Base-by-base conservation (phyloP, 805 yeast genomes). In the Ogataea sp. region DNA sequence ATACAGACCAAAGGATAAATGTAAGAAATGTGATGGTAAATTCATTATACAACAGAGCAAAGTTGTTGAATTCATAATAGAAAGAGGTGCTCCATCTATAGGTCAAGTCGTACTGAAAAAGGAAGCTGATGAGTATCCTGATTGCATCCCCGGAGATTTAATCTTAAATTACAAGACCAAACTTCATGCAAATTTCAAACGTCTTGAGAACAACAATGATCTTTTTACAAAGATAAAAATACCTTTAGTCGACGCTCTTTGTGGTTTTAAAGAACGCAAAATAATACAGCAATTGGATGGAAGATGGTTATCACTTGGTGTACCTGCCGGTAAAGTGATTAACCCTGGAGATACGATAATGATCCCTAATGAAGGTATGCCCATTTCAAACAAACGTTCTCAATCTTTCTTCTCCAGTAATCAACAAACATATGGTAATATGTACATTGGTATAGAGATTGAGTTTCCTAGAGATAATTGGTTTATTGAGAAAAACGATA, bases 381-480 rank as follows among this genome's bases (percentile, higher is more conserved):
- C 96, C 1, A 51, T 73, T 47, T 49, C 28, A 42, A n/a, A 41
- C 33, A 36, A n/a, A n/a, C n/a, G n/a, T n/a, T n/a, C 46, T n/a
- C 42, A 37, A 20, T 30, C 42, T 47, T 2, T 62, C 34, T 27
- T 43, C 34, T 9, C 13, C 36, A 29, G 52, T 43, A 32, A 54
- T 43, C 11, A 52, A 48, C 43, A 46, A 38, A 39, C 51, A 48
- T 38, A 63, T 63, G 96, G 96, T 20, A 84, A 84, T 56, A 62
- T 88, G 46, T 87, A 77, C 51, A 66, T 88, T 15, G 73, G 69
- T 38, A 58, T 85, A n/a, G 75, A 74, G 17, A 76, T 89, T 38
- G 86, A 79, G 49, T 88, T 89, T 56, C 97, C 96, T 2, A 68
- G 70, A 27, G 94, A 87, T 58, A 74, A 80, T 51, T 88, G 96